Evolutionary conservation across 352 stramenopile genomes (phyloP).

Genomic region (Phytophthora multivora): DNA sequence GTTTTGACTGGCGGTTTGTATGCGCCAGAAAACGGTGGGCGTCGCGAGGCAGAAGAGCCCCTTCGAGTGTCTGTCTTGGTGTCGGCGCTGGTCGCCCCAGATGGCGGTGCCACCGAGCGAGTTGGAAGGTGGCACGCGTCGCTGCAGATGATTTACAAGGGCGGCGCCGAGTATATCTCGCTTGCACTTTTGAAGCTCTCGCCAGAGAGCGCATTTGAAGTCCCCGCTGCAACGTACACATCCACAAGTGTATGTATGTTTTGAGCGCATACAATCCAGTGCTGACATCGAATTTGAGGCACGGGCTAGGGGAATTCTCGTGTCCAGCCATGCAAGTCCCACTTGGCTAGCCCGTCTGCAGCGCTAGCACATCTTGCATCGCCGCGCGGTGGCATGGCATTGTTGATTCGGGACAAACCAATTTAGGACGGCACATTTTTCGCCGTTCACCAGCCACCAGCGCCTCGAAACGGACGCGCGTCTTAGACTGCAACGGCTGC

Average conservation of each 20-base stretch:
- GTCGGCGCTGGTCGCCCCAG: slow-evolving; percentile 2
- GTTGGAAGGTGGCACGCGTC: neutral
- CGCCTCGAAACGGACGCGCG: slow-evolving; percentile 24
- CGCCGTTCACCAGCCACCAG: neutral
- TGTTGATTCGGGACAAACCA: slow-evolving; percentile 9
- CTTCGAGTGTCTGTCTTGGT: slow-evolving; percentile 5
- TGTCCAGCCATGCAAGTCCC: slow-evolving; percentile 20
- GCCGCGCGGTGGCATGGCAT: neutral
- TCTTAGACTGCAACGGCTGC: slow-evolving; percentile 9
- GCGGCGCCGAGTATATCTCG: neutral
- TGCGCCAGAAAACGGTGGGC: slow-evolving; percentile 12
- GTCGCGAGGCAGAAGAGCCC: slow-evolving; percentile 5
- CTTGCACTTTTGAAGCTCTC: neutral
- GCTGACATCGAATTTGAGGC: slow-evolving; percentile 18
- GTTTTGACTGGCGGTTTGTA: slow-evolving; percentile 29
- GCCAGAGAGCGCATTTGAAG: slow-evolving; percentile 23
- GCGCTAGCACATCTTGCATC: slow-evolving; percentile 18
- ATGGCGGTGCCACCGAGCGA: neutral
- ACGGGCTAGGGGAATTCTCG: slow-evolving; percentile 12
- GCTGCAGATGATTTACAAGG: neutral
- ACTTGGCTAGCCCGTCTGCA: slow-evolving; percentile 3
- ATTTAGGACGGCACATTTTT: slow-evolving; percentile 10
- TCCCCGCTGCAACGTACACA: slow-evolving; percentile 18
- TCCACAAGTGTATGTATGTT: slow-evolving; percentile 32
- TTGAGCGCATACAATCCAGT: slow-evolving; percentile 16